Conservation (phyloP, 2,329 filamentous ascomycete genomes). For the Pestalotiopsis sp. region DNA sequence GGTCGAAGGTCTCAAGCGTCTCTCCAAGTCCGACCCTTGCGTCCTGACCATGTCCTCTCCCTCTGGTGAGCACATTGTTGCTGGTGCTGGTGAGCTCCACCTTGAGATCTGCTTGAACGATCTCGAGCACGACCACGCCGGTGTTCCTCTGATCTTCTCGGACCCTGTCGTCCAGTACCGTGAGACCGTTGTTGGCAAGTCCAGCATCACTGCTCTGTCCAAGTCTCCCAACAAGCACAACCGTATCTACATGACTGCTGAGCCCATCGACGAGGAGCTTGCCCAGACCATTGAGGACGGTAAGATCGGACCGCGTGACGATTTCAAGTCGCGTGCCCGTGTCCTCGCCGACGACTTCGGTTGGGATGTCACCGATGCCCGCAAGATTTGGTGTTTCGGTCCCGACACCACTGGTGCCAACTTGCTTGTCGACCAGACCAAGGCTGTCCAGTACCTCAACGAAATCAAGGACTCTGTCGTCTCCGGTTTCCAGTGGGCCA, state of each 20-base stretch:
- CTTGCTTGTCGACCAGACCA: slow-evolving; percentile 99
- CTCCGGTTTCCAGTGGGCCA: slow-evolving; percentile 99
- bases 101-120: slow-evolving; percentile 99
- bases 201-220: slow-evolving; percentile 94
- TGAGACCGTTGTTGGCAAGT: slow-evolving; percentile 86
- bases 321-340: slow-evolving; percentile 98
- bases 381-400: slow-evolving; percentile 99
- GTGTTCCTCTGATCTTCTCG: slow-evolving; percentile 96
- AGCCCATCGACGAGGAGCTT: slow-evolving; percentile 91
- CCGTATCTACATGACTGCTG: slow-evolving; percentile 94
- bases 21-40: slow-evolving; percentile 99
- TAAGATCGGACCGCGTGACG: slow-evolving; percentile 93
- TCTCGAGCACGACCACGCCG: slow-evolving; percentile 98
- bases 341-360: slow-evolving; percentile 94
- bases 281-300: slow-evolving; percentile 86
- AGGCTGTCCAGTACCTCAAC: slow-evolving; percentile 99
- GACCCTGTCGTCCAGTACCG: slow-evolving; percentile 98
- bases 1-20: slow-evolving; percentile 99
- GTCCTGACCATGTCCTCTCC: slow-evolving; percentile 87
- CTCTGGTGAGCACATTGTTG: slow-evolving; percentile 98
- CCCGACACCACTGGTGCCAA: slow-evolving; percentile 98
- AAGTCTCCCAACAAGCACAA: slow-evolving; percentile 99
- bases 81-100: slow-evolving; percentile 98
- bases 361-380: slow-evolving; percentile 99
- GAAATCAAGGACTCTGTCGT: slow-evolving; percentile 99